Base-by-base conservation (phyloP, 257 asterid genomes). In the Nicotiana obtusifolia region DNA sequence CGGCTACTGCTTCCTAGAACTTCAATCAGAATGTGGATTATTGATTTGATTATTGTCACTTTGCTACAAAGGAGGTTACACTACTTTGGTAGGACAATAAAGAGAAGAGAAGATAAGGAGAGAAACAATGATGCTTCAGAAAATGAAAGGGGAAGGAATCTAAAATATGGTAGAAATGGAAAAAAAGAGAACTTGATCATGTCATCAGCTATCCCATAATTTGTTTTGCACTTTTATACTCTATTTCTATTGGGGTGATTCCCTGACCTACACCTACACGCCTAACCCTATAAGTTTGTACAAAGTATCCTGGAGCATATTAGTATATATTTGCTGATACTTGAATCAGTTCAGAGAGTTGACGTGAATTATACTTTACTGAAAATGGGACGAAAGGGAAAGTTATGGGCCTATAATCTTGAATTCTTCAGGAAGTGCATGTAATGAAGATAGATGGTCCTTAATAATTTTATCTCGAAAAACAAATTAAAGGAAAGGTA, bases 61-160 rank as follows among this genome's bases (percentile, higher is more conserved):
- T 75, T 49, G 26, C 80, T 49, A 49, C 62, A 49, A 26, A 26
- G 80, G 62, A 75, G 80, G 64, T 49, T 75, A 26, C 64, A 75
- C 9, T 75, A 26, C 80, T 49, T 49, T 26, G 80, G 44, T 26
- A 49, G 80, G 62, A 53, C 79, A 75, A 75, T 24, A 7, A 8
- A 26, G 26, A 75, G 80, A 75, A 75, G 44, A 49, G 1, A 49
- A 49, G 44, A 49, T 0, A 49, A 49, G 44, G 79, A 24, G 64
- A 75, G 80, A 75, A 75, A 15, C 8, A 9, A 24, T 49, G 80
- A 75, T 75, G 26, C 62, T 75, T 75, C 41, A 16, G 61, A 35
- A 19, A 33, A 49, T 49, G 60, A 71, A 71, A 71, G 37, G 37
- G 37, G 61, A 44, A 44, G 78, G 60, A 71, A 71, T 14, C 61